Conservation (phyloP, 805 yeast genomes). For the Starmera caribaea region DNA sequence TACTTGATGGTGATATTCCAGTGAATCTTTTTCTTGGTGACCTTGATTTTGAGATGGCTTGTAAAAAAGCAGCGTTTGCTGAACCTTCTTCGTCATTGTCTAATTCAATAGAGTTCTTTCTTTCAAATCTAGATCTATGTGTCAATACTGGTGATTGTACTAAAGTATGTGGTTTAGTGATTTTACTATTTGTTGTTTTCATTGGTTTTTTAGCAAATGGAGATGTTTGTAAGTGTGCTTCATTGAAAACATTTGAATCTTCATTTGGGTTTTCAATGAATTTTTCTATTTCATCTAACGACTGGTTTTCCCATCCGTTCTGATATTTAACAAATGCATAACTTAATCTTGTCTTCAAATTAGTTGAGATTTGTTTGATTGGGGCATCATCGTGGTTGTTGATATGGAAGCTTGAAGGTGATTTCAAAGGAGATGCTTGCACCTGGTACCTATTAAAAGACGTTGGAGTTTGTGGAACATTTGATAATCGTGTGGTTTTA, state of each 20-base stretch:
- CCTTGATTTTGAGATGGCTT: slow-evolving; percentile 24
- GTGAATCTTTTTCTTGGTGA: slow-evolving; percentile 19
- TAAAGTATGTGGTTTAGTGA: slow-evolving; percentile 7
- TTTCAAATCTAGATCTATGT: slow-evolving; percentile 5
- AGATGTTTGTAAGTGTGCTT: neutral
- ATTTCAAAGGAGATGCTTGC: slow-evolving; percentile 16
- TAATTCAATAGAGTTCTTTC: slow-evolving; percentile 12
- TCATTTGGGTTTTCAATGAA: slow-evolving; percentile 2
- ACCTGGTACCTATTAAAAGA: neutral
- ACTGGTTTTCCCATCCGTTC: slow-evolving; percentile 20
- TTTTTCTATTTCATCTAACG: slow-evolving; percentile 19
- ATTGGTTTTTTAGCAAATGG: slow-evolving; percentile 1
- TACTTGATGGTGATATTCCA: slow-evolving; percentile 1
- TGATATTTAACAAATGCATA: slow-evolving; percentile 32
- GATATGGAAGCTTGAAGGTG: slow-evolving; percentile 11
- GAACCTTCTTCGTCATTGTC: slow-evolving; percentile 19
- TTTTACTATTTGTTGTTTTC: slow-evolving; percentile 5
- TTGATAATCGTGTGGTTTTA: slow-evolving; percentile 7
- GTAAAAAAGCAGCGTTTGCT: slow-evolving; percentile 29
- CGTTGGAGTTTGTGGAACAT: slow-evolving; percentile 18
- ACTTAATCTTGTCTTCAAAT: slow-evolving; percentile 28
- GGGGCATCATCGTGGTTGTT: slow-evolving; percentile 18
- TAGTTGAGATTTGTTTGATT: slow-evolving; percentile 29
- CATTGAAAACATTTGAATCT: neutral
- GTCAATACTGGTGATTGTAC: slow-evolving; percentile 1